phyloP scores from a whole-genome alignment of 164 flowering plant species.

The Chloranthus sessilifolius region DNA sequence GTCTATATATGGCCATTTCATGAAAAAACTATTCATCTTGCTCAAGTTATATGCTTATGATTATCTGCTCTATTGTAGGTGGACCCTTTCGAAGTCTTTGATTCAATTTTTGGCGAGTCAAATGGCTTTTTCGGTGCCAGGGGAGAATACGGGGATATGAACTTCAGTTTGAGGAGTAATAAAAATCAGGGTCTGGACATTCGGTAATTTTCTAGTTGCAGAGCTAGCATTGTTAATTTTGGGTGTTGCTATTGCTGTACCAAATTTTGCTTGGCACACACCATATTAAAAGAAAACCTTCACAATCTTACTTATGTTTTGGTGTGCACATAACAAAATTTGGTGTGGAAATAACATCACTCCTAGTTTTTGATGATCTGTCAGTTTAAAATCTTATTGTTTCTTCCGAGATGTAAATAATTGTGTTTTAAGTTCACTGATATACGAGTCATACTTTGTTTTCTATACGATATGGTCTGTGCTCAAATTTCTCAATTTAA shows the following conservation, averaged over 20 bases:
- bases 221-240: neutral
- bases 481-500: no score
- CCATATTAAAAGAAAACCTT: no score
- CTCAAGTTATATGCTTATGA: conserved; percentile 5
- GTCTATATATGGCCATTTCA: no score
- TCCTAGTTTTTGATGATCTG: no score
- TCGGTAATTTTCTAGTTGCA: conserved; percentile 39
- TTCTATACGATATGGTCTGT: no score
- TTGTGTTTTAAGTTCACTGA: no score
- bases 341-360: no score
- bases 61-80: conserved; percentile 35
- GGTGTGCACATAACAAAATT: no score
- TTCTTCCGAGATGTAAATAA: no score
- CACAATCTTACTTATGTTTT: no score
- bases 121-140: conserved; percentile 60
- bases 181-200: conserved; percentile 53
- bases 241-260: neutral
- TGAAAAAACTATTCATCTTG: neutral
- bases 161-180: conserved; percentile 35
- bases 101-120: conserved; percentile 68
- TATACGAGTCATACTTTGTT: no score
- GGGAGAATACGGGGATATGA: conserved; percentile 37
- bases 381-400: no score
- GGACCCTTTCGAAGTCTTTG: conserved; percentile 85
- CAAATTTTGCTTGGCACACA: neutral